Evolutionary conservation across 345 rosid genomes (phyloP), one percentile per base, ranked within the genome.

Genomic region (Aegle marmelos): DNA sequence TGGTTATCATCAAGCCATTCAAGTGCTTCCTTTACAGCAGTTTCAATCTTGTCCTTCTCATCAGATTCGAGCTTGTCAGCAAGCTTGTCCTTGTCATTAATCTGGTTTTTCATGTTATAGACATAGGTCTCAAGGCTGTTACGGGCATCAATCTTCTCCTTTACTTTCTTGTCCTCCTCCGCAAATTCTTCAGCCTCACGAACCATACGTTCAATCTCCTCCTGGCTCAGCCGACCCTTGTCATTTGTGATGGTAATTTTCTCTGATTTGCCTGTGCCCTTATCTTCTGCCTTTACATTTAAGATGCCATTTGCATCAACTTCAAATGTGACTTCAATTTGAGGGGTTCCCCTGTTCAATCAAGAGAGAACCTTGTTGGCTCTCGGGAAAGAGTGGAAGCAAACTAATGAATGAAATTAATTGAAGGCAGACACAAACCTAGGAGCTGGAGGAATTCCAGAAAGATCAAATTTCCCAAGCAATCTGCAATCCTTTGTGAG

Each of bases 1-100:
- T 95, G 98, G 89, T 95, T 93, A 74, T 95, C 99, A 10, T 95
- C 99, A 0, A 95, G 84, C 96, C 96, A 95, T 74, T 95, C 99
- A 0, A 95, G 89, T 45, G 99, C 98, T 54, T 95, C 99, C 89
- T 95, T 95, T n/a, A 83, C 86, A 0, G 98, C 93, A 0, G 93
- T 71, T 73, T 95, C 99, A 0, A 92, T 79, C 79, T 95, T 95
- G 72, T 95, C 99, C 89, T 95, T 95, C 87, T 95, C 99, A 0
- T 93, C 99, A 0, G 89, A 81, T 79, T 95, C 98, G 0, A 95
- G 85, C 89, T 95, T 95, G 87, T 93, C 98, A 0, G 99, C 99
- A 16, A 95, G 94, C 91, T 93, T 93, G 83, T 95, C 97, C 65
- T 91, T 92, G 90, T 95, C 99, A 34, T 33, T 89, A 56, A 93